Base-by-base conservation (phyloP, 2,329 filamentous ascomycete genomes). In the Fusarium burgessii region DNA sequence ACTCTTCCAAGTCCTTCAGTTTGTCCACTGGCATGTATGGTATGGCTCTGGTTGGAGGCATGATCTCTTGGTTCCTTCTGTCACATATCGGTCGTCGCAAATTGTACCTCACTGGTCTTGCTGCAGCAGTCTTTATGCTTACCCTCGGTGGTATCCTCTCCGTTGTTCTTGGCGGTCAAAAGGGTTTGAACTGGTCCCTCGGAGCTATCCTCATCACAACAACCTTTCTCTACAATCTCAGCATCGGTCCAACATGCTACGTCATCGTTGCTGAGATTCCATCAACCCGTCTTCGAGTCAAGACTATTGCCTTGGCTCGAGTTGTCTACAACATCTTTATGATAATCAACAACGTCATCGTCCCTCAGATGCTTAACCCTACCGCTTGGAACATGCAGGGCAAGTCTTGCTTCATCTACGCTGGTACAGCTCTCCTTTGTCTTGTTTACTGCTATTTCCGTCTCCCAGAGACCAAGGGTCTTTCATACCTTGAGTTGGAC, bases 51-150 rank as follows among this genome's bases (percentile, higher is more conserved):
- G 40, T 81, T 8, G 80, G 84, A 15, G 78, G 79, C 20, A 71
- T 82, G 17, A 59, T 83, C 36, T 83, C 82, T 11, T 83, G 81
- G 78, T 76, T 80, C 18, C 76, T 81, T 18, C 78, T 84, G 9
- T 78, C 78, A 35, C 71, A 74, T 2, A 75, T 79, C 25, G 83
- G 83, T 10, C 82, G 83, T 4, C 77, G 83, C 7, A 69, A 54
- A n/a, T 77, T 84, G 36, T 84, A 80, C 60, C 64, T 84, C 6
- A 50, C 43, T 6, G 83, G 84, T 1, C 75, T 83, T 49, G 68
- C 58, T 1, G 74, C 61, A 25, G 57, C 71, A 25, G 71, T 77
- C 0, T 27, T 78, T 4, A 76, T 84, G n/a, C 76, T 85, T 7
- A 76, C 78, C 32, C 68, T 78, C 2, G 81, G 84, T 20, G 83